A percentile compares a stretch with the other conserved stretches of the same genome.
Evolutionary conservation across 352 stramenopile genomes (phyloP).

Genomic region (Phytophthora sojae): DNA sequence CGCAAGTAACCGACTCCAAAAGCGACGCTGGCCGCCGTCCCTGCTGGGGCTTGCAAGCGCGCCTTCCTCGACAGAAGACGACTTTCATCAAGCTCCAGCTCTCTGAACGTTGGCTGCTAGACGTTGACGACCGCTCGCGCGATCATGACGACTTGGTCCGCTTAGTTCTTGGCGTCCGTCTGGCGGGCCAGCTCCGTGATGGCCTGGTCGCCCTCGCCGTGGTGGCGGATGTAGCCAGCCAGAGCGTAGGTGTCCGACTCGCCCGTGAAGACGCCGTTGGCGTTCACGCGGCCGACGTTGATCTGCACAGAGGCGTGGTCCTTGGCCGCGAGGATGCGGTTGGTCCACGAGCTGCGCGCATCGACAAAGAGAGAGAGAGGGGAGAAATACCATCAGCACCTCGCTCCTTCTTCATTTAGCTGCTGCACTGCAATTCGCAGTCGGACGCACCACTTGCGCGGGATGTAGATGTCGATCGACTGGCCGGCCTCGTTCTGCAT

Average conservation of each 20-base stretch:
- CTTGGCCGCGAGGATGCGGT: constrained; percentile 98
- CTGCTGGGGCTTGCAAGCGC: constrained; percentile 10
- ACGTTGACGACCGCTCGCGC: constrained; percentile 20
- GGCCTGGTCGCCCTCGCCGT: constrained; percentile 95
- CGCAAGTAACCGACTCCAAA: constrained; percentile 44
- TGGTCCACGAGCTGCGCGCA: constrained; percentile 95
- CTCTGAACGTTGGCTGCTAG: constrained; percentile 15
- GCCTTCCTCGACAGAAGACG: constrained; percentile 4
- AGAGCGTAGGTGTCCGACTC: constrained; percentile 96
- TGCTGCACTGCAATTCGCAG: neutral
- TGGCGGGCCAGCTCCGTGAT: constrained; percentile 86
- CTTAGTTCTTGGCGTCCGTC: constrained; percentile 86
- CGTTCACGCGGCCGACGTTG: constrained; percentile 98
- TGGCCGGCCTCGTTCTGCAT: constrained; percentile 98
- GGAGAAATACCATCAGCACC: neutral
- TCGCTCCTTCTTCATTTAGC: neutral
- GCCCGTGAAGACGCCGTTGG: constrained; percentile 96
- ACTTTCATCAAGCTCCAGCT: constrained; percentile 2
- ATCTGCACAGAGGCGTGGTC: constrained; percentile 98
- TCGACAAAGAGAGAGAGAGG: neutral
- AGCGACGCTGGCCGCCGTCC: constrained; percentile 18
- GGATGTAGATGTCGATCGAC: constrained; percentile 99
- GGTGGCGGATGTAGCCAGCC: constrained; percentile 97
- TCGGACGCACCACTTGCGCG: constrained; percentile 94
- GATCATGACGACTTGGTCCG: constrained; percentile 5